Evolutionary conservation across 2,329 filamentous ascomycete species (phyloP).

Genomic region (Ophiognomonia clavigignenti-juglandacearum): DNA sequence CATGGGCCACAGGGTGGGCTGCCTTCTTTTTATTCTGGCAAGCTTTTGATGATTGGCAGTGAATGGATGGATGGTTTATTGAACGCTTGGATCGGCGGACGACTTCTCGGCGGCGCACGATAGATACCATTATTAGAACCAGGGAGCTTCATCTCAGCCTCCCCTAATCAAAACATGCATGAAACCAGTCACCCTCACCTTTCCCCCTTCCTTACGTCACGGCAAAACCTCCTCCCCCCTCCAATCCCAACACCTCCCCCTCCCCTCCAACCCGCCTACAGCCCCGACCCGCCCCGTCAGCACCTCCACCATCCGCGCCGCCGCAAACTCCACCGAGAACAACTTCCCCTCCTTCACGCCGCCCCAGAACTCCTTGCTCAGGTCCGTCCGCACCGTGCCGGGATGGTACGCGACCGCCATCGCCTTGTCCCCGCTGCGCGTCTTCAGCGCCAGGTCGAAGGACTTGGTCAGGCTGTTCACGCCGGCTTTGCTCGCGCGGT

Average conservation of each 20-base stretch:
- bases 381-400: constrained; percentile 71
- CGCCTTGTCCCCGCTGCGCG: constrained; percentile 54
- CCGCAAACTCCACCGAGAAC: constrained; percentile 63
- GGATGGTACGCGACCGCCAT: constrained; percentile 71
- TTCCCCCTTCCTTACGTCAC: no score
- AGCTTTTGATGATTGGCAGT: neutral
- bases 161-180: neutral
- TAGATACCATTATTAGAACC: constrained; percentile 12
- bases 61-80: neutral
- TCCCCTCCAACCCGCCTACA: constrained; percentile 41
- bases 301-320: constrained; percentile 58
- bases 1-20: no score
- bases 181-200: no score
- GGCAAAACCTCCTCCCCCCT: constrained; percentile 59
- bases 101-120: neutral
- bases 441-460: constrained; percentile 62
- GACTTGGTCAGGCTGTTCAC: constrained; percentile 68
- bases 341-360: constrained; percentile 57
- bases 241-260: constrained; percentile 68
- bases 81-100: neutral
- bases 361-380: constrained; percentile 69
- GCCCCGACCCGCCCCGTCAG: constrained; percentile 41
- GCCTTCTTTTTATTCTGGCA: no score
- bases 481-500: constrained; percentile 70
- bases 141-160: neutral